Evolutionary conservation across 495 filamentous ascomycete genomes (phyloP).

Genomic region (Aspergillus diversus): DNA sequence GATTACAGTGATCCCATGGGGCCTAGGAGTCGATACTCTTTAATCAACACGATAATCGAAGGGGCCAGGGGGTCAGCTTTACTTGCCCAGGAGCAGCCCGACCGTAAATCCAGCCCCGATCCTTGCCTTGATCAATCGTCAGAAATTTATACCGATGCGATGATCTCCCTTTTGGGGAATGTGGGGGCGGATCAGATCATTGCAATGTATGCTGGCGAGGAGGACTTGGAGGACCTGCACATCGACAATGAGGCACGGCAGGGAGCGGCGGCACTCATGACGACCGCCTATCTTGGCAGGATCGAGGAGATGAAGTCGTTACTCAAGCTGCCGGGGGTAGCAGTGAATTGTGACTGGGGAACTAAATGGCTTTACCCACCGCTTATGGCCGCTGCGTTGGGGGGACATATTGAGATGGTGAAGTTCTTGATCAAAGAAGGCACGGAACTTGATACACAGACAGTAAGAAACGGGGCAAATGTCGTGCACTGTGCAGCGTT

Average conservation of each 20-base stretch:
- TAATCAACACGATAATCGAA: slow-evolving; percentile 4
- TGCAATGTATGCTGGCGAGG: background rate
- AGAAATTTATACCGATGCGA: background rate
- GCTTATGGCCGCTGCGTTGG: slow-evolving; percentile 2
- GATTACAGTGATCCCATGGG: background rate
- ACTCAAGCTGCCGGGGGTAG: background rate
- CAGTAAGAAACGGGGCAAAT: background rate
- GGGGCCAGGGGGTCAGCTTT: background rate
- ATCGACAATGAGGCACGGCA: background rate
- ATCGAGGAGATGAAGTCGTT: background rate
- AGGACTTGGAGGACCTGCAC: background rate
- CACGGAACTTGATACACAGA: background rate
- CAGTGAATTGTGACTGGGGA: background rate
- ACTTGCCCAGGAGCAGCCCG: background rate
- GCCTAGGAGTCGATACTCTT: background rate
- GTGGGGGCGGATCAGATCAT: slow-evolving; percentile 1
- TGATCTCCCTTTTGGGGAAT: background rate
- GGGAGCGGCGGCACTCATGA: slow-evolving; percentile 3
- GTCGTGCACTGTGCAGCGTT: slow-evolving; percentile 6
- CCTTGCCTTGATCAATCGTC: background rate
- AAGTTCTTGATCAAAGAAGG: background rate
- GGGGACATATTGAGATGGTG: background rate
- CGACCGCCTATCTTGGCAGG: slow-evolving; percentile 5
- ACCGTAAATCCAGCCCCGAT: background rate
- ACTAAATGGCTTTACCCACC: slow-evolving; percentile 10